Evolutionary conservation across 2,329 filamentous ascomycete species (phyloP), one percentile per base, ranked within the genome.

Genomic region (Penicillium sp.): DNA sequence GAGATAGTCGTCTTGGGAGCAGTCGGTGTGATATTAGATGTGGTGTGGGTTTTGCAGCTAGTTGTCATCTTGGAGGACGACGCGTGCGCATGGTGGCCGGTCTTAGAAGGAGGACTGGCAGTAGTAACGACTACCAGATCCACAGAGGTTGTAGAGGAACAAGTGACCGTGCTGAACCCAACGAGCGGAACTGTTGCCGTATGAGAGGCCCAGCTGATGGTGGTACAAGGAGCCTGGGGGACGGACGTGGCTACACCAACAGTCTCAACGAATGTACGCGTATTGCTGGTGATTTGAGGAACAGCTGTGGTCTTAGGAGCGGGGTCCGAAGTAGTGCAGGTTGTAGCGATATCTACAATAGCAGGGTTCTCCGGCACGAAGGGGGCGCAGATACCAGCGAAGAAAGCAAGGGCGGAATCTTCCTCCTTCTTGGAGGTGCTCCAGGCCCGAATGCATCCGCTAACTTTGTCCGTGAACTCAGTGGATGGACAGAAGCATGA

Each of bases 311-410:
- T 45, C 33, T 7, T 37, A 13, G 43, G 19, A 15, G 29, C 61
- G 56, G 73, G 75, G 72, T 33, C 75, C 70, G 78, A 67, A 50
- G 70, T 66, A 15, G 72, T 66, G 41, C 69, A 59, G 21, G 72
- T 71, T 13, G 70, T 68, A n/a, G 66, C 64, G 17, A 75, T 66
- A 3, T 69, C 71, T 67, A 83, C 77, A 49, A 76, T 76, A 35
- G 75, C 85, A 22, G 88, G 88, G 78, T 95, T 95, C 65, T 78
- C 60, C 8, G 78, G 75, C 34, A 87, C 78, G 69, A 85, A 83
- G 43, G 78, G 73, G 50, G 85, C 88, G 73, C 90, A 96, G 71
- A 95, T 87, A 66, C 89, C 89, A 71, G 89, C 85, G 75, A 95
- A 84, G 80, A 87, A 95, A 59, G 79, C 77, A 53, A 91, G 77